Percentiles rank a stretch among this genome's conserved stretches.
Evolutionary conservation across 345 rosid species (phyloP).

Genomic region (Mangifera indica): DNA sequence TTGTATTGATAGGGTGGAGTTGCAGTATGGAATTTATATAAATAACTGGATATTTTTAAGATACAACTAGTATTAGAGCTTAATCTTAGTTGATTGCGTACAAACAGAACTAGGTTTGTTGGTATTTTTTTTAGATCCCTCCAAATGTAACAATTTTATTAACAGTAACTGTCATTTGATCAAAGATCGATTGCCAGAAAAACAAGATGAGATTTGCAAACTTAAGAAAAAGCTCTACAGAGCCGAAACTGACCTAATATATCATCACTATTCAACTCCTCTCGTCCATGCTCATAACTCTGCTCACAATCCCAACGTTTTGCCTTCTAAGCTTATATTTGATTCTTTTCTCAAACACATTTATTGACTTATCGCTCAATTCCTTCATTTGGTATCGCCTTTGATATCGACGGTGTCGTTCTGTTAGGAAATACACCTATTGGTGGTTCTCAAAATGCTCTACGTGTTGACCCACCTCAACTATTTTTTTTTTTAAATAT

Average conservation of each 20-base stretch:
- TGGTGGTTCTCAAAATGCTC: constrained; percentile 61
- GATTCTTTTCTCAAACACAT: neutral
- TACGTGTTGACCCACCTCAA: constrained; percentile 31
- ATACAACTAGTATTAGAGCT: too few species aligned
- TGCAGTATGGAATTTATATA: constrained; percentile 7
- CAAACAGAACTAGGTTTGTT: too few species aligned
- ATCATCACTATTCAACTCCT: constrained; percentile 13
- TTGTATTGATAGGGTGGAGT: constrained; percentile 8
- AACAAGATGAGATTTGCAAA: constrained; percentile 22
- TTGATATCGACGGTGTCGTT: constrained; percentile 87
- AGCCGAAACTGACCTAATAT: constrained; percentile 18
- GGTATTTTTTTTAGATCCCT: too few species aligned
- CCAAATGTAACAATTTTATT: too few species aligned
- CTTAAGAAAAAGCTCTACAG: constrained; percentile 24
- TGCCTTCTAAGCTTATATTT: constrained; percentile 6
- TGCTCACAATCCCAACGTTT: constrained; percentile 29
- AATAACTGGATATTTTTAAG: constrained; percentile 2
- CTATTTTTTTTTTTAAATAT: too few species aligned
- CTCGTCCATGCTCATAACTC: constrained; percentile 35
- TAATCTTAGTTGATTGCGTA: too few species aligned
- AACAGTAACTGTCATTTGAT: too few species aligned
- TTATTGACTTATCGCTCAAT: neutral
- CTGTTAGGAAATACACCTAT: constrained; percentile 69
- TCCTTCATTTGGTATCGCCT: constrained; percentile 63
- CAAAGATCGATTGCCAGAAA: neutral